phyloP scores from a whole-genome alignment of 2,329 filamentous ascomycete species.

The Sclerotiophoma versabilis region DNA sequence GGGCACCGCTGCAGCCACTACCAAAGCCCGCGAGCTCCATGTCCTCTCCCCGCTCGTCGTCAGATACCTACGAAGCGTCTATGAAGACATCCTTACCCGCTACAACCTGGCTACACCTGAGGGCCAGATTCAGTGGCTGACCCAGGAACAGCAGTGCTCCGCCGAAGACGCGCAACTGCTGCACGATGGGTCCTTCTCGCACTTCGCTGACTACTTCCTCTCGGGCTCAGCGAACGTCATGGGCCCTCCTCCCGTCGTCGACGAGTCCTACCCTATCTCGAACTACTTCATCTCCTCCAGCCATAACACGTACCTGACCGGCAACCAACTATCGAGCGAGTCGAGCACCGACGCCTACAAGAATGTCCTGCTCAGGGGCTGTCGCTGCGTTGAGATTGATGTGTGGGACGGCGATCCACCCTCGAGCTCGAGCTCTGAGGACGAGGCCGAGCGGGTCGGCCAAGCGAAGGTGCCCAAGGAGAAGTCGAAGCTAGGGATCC shows the following conservation, averaged over 20 bases:
- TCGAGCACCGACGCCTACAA: conserved; percentile 81
- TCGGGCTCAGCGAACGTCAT: conserved; percentile 54
- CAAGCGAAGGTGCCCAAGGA: conserved; percentile 32
- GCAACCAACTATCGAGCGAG: conserved; percentile 82
- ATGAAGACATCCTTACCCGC: conserved; percentile 39
- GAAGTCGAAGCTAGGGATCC: conserved; percentile 38
- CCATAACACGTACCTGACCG: conserved; percentile 91
- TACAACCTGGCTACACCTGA: conserved; percentile 43
- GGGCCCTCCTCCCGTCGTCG: conserved; percentile 56
- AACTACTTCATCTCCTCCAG: conserved; percentile 96
- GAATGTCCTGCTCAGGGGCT: conserved; percentile 76
- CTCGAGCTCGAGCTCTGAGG: conserved; percentile 50
- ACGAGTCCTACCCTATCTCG: conserved; percentile 73
- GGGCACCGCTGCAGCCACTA: conserved; percentile 40
- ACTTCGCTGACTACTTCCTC: conserved; percentile 55
- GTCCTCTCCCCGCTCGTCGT: conserved; percentile 36
- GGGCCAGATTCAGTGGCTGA: conserved; percentile 40
- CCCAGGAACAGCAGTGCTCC: conserved; percentile 39
- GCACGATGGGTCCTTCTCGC: conserved; percentile 40
- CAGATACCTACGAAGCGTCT: conserved; percentile 37
- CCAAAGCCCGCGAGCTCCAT: conserved; percentile 41
- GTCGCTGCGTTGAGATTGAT: conserved; percentile 92
- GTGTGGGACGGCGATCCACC: conserved; percentile 80
- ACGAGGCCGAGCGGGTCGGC: conserved; percentile 31
- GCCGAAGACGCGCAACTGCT: conserved; percentile 33